Base-by-base conservation (phyloP, 129 eudicot species). In the Flaveria bidentis region DNA sequence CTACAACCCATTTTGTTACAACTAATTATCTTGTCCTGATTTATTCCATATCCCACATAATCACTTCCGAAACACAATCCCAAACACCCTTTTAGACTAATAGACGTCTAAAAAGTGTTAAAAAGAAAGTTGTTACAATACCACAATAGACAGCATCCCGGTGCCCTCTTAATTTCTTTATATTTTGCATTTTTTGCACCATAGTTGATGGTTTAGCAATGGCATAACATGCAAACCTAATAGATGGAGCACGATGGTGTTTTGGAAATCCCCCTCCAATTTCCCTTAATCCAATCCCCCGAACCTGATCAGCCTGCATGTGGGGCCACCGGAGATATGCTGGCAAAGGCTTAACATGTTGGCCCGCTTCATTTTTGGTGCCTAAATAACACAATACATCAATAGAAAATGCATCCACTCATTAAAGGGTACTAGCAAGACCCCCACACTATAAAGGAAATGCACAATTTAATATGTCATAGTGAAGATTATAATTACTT, bases 61-160 rank as follows among this genome's bases (percentile, higher is more conserved):
- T 58, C 36, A 23, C 65, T 58, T 58, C 16, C 16, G 25, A 58
- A 58, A 58, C 65, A 58, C 30, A 58, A 58, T 9, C n/a, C 65
- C 65, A 58, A 58, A 60, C 67, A 23, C 67, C 42, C 67, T 1
- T 11, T 25, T 14, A 47, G 44, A 70, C 25, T 30, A 33, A 41
- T 36, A 55, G 0, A 46, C 1, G 9, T 13, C 6, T 14, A 14
- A 45, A 16, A 22, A 60, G 45, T 45, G 1, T 3, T 26, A 0
- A 52, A 80, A 5, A 16, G 76, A 52, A 75, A 52, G n/a, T 47
- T 47, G 61, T 30, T 52, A 52, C 13, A 56, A 10, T 86, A 95
- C 99, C 99, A 82, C 99, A 95, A 77, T 95, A 95, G 73, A 95
- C 99, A 82, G 99, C 97, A 86, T 89, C 88, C 39, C 99, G 78